Evolutionary conservation across 306 rosid genomes (phyloP), one percentile per base, ranked within the genome.

Genomic region (Quercus cerris): DNA sequence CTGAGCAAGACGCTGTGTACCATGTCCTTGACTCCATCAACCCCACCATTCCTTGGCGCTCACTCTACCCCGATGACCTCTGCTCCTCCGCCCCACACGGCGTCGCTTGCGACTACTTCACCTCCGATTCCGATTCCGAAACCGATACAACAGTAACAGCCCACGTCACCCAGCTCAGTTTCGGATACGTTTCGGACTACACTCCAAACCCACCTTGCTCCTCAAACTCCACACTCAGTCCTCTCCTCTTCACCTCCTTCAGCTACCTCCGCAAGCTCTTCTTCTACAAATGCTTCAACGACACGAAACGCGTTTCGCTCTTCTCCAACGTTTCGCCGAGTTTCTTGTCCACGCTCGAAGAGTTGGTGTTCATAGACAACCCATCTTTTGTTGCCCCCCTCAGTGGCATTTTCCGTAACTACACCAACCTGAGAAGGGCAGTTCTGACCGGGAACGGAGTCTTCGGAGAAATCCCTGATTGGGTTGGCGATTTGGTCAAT

Each of bases 201-300:
- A 49, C 87, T 5, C 85, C 92, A 1, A 94, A 90, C 89, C 97
- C 97, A 6, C 90, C 92, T 1, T 94, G 98, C 75, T 85, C 89
- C 44, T 4, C 76, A 7, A 75, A 85, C 76, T 85, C 97, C 28
- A 83, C 89, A 1, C 74, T 94, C 75, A 66, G 78, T 85, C 89
- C 97, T 18, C 63, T 69, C 0, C 85, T 94, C 68, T 91, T 91
- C 86, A 75, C 89, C 11, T 78, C 94, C 6, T 89, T 94, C 83
- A 71, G 73, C 9, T 86, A 72, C 75, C 92, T 94, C 6, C 87
- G 89, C 2, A 94, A 88, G 86, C 94, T 94, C 70, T 89, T 91
- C 89, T 89, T 94, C 71, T 94, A 91, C 81, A 86, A 82, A 46
- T 94, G 97, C 86, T 94, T 94, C 88, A 87, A 91, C 82, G 76